phyloP scores from a whole-genome alignment of 441 rosid species.

The Populus hybrid region DNA sequence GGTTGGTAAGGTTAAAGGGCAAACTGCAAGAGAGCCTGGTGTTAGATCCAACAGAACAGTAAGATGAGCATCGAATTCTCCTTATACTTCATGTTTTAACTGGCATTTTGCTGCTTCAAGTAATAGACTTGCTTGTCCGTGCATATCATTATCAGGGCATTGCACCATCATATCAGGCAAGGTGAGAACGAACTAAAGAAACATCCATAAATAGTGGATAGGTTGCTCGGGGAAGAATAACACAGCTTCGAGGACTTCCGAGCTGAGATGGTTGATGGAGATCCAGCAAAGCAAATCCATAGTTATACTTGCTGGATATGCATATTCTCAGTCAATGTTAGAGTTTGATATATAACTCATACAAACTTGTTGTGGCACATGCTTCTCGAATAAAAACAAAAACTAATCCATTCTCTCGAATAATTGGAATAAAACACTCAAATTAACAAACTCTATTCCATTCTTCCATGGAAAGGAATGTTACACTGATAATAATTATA shows the following conservation, averaged over 20 bases:
- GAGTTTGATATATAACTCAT: not conserved
- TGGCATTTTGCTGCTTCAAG: too few species aligned
- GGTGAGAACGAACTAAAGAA: too few species aligned
- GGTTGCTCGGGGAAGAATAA: too few species aligned
- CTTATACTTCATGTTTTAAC: too few species aligned
- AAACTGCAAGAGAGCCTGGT: not conserved
- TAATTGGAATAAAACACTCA: not conserved
- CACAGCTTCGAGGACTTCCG: too few species aligned
- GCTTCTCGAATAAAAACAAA: not conserved
- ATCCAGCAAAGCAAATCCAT: not conserved
- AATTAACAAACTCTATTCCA: not conserved
- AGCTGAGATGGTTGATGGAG: not conserved
- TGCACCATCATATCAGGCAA: too few species aligned
- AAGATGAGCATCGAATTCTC: too few species aligned
- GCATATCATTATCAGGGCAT: too few species aligned
- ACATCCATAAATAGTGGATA: too few species aligned
- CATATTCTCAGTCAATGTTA: not conserved
- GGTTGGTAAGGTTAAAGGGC: not conserved
- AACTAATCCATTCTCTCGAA: too few species aligned
- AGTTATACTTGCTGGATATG: not conserved
- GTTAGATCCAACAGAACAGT: not conserved
- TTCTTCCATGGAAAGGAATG: not conserved
- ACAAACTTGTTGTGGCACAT: not conserved
- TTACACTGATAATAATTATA: not conserved
- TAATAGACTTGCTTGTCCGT: too few species aligned